Evolutionary conservation across 192 early-diverging fungal genomes (phyloP).

Genomic region (Coemansia reversa): DNA sequence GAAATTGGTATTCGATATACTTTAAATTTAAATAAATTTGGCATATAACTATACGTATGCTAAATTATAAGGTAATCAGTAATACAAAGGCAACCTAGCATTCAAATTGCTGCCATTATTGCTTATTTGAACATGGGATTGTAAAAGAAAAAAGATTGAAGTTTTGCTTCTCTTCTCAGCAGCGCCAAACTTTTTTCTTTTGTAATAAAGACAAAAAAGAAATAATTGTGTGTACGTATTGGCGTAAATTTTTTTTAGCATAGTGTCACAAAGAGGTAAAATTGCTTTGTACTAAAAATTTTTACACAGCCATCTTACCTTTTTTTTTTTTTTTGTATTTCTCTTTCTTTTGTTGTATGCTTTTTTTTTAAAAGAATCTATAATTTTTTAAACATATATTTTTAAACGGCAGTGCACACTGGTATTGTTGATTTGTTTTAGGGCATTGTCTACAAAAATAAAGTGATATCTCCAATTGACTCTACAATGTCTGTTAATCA

Average conservation of each 20-base stretch:
- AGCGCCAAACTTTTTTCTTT: neutral
- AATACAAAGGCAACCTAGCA: neutral
- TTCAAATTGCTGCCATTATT: neutral
- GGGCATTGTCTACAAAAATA: neutral
- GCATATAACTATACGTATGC: neutral
- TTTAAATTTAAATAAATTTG: neutral
- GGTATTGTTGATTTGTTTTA: neutral
- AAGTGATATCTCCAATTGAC: neutral
- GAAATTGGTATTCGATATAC: neutral
- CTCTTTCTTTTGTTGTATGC: neutral
- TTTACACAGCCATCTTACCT: neutral
- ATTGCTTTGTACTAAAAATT: neutral
- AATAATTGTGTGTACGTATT: neutral
- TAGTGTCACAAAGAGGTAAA: neutral
- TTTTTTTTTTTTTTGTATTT: constrained; percentile 1
- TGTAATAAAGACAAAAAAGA: neutral
- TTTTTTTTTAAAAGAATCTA: neutral
- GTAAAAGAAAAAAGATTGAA: neutral
- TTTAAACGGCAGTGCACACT: neutral
- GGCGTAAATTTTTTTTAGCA: neutral
- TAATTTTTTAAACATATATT: neutral
- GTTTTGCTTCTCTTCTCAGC: neutral
- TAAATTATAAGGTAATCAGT: neutral
- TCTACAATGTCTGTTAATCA: neutral
- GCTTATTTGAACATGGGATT: neutral